phyloP scores from a whole-genome alignment of 805 yeast genomes.

The Candida maesae region DNA sequence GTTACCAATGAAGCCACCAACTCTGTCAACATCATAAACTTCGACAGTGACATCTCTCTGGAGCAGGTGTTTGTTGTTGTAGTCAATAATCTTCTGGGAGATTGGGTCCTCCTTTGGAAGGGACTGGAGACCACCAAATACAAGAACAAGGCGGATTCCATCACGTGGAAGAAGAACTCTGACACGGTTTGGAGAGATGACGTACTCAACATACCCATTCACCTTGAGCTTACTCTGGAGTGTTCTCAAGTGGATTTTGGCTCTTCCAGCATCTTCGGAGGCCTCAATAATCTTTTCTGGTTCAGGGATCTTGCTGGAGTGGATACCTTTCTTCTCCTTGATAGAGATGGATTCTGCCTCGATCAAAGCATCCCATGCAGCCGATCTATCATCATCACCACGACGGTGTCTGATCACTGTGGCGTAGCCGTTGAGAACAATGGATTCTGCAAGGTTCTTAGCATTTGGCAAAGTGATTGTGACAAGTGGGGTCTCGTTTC shows the following conservation, averaged over 20 bases:
- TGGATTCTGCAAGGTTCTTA: slow-evolving; percentile 53
- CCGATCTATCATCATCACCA: slow-evolving; percentile 65
- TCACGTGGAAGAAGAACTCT: slow-evolving; percentile 68
- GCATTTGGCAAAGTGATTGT: slow-evolving; percentile 50
- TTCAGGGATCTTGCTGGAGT: slow-evolving; percentile 49
- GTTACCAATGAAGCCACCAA: slow-evolving; percentile 80
- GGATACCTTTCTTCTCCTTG: slow-evolving; percentile 57
- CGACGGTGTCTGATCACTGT: slow-evolving; percentile 75
- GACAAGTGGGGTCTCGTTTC: slow-evolving; percentile 69
- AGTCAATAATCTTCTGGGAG: slow-evolving; percentile 50
- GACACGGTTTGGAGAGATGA: slow-evolving; percentile 64
- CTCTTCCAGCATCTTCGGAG: slow-evolving; percentile 66
- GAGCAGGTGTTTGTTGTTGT: slow-evolving; percentile 48
- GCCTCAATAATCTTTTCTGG: slow-evolving; percentile 73
- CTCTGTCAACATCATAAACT: slow-evolving; percentile 64
- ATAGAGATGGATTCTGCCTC: slow-evolving; percentile 65
- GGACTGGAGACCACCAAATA: slow-evolving; percentile 68
- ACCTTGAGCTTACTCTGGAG: slow-evolving; percentile 62
- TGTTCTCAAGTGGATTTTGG: slow-evolving; percentile 69
- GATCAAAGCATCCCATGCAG: slow-evolving; percentile 71
- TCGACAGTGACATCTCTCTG: slow-evolving; percentile 75
- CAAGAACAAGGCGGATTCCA: slow-evolving; percentile 61
- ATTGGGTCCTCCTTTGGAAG: slow-evolving; percentile 32
- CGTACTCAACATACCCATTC: slow-evolving; percentile 68
- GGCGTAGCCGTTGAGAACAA: slow-evolving; percentile 68